Conservation (phyloP, 257 asterid species). For the Linaria vulgaris region DNA sequence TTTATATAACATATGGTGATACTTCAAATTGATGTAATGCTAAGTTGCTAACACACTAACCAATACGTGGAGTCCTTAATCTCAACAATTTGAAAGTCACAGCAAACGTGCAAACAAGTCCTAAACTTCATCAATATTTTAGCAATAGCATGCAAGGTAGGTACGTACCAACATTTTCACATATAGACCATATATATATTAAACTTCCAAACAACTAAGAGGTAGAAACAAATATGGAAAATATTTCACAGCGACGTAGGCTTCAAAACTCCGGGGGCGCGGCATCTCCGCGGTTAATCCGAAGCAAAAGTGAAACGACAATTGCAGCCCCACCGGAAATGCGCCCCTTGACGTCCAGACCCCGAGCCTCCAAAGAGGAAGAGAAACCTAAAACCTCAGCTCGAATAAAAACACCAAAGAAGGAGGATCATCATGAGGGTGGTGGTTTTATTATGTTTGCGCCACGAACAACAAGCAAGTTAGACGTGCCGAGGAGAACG, state of each 20-base stretch:
- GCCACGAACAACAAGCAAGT: slow-evolving; percentile 36
- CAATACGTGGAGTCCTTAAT: slow-evolving; percentile 31
- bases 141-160: not conserved
- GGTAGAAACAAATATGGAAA: slow-evolving; percentile 35
- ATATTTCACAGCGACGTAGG: slow-evolving; percentile 27
- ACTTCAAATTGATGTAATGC: not conserved
- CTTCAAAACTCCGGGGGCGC: slow-evolving; percentile 19
- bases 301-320: slow-evolving; percentile 32
- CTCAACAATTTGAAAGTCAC: slow-evolving; percentile 14
- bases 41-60: slow-evolving; percentile 4
- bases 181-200: not conserved
- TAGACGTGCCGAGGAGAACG: slow-evolving; percentile 42
- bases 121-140: slow-evolving; percentile 16
- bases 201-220: not conserved
- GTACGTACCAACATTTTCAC: slow-evolving; percentile 1
- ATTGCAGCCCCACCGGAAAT: slow-evolving; percentile 5
- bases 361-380: slow-evolving; percentile 20
- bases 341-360: not conserved
- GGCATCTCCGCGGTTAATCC: slow-evolving; percentile 28
- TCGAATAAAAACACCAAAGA: slow-evolving; percentile 31
- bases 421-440: slow-evolving; percentile 1
- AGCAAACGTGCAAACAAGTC: slow-evolving; percentile 39
- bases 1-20: no score
- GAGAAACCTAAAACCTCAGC: slow-evolving; percentile 7
- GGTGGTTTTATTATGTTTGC: slow-evolving; percentile 34